A percentile compares a stretch with the other conserved stretches of the same genome.
These are phyloP conservation scores for Leishmania aethiopica DNA, from an alignment of 208 protist species.

Conservation along the genomic window DNA sequence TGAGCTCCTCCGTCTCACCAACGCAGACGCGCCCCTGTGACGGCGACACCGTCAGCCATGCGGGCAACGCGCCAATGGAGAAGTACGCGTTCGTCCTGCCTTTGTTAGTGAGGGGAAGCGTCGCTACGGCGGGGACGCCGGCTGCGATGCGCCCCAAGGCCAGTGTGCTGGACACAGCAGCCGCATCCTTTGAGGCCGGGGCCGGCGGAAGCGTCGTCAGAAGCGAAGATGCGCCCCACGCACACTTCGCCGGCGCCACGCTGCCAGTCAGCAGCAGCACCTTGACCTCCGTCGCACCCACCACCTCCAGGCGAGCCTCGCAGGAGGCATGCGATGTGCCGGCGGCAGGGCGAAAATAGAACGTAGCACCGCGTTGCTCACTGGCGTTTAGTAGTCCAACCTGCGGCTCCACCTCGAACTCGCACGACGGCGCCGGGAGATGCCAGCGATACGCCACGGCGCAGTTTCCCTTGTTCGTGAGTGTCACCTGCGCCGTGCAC, in stretches of 20 bases:
- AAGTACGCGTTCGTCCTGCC: constrained; percentile 81
- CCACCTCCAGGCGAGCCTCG: constrained; percentile 67
- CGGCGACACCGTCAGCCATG: constrained; percentile 77
- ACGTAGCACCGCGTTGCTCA: constrained; percentile 50
- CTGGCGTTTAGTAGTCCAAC: constrained; percentile 69
- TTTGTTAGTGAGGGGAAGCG: constrained; percentile 61
- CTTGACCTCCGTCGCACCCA: constrained; percentile 69
- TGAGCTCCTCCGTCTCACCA: constrained; percentile 75
- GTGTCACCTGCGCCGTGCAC: constrained; percentile 53
- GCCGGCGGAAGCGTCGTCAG: constrained; percentile 7
- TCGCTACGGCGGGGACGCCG: constrained; percentile 44
- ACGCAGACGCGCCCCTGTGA: constrained; percentile 58
- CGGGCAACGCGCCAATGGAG: constrained; percentile 58
- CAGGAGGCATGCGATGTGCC: constrained; percentile 42
- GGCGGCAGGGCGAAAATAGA: constrained; percentile 75
- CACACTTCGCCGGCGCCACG: constrained; percentile 67
- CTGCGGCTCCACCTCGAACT: constrained; percentile 73
- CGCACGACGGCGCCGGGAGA: constrained; percentile 34
- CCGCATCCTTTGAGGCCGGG: constrained; percentile 5
- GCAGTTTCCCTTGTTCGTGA: constrained; percentile 88
- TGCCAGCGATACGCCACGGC: constrained; percentile 81
- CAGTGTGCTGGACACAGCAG: constrained; percentile 45
- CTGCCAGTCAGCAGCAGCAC: constrained; percentile 61
- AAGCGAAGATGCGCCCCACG: constrained; percentile 37
- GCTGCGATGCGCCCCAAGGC: constrained; percentile 79